phyloP scores from a whole-genome alignment of 2,329 filamentous ascomycete genomes.

The Colletotrichum liriopes region DNA sequence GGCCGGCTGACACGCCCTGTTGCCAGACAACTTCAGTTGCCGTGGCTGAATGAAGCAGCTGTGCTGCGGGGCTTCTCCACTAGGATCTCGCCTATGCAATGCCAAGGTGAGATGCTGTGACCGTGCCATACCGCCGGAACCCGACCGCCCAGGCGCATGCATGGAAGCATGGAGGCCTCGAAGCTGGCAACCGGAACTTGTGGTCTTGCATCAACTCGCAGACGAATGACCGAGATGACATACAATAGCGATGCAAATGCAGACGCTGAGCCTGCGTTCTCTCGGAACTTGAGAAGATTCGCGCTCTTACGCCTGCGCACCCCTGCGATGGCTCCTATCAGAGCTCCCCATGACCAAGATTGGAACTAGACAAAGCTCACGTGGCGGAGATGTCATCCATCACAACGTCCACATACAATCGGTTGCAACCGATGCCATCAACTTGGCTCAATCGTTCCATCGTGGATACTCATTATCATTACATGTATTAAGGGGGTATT shows the following conservation, averaged over 20 bases:
- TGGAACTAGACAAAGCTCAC: background rate
- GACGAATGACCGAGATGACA: no score
- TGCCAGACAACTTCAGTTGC: background rate
- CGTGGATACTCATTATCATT: background rate
- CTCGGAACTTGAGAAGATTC: background rate
- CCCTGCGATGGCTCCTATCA: background rate
- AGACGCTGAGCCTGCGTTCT: background rate
- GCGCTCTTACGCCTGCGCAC: background rate
- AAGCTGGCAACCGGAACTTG: background rate
- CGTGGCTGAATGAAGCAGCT: background rate
- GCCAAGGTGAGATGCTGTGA: background rate
- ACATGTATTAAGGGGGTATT: background rate
- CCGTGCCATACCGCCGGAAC: background rate
- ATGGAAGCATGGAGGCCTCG: background rate
- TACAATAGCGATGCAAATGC: no score
- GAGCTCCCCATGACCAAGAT: background rate
- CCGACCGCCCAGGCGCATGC: background rate
- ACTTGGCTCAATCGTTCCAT: background rate
- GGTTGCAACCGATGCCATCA: background rate
- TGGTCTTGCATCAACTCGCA: no score
- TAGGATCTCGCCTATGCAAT: background rate
- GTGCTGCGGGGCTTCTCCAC: conserved; percentile 13
- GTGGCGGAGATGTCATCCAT: background rate
- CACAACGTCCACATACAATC: background rate
- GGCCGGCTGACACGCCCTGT: background rate